Evolutionary conservation across 2,329 filamentous ascomycete genomes (phyloP), one percentile per base, ranked within the genome.

Genomic region (Laburnicola sp.): DNA sequence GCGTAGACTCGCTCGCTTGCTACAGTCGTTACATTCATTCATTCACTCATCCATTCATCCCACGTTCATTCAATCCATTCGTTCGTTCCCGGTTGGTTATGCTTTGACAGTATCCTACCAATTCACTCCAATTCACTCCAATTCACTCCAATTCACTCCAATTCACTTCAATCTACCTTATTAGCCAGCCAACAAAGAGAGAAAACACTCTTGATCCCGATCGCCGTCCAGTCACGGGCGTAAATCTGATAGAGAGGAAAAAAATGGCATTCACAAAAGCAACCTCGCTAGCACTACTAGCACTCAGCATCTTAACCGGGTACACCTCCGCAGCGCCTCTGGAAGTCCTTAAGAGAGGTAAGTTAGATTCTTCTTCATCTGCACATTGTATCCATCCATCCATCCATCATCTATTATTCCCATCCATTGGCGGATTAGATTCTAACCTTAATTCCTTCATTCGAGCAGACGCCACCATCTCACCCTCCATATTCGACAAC

Each of bases 401-500:
- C 11, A 38, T 7, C 30, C 30, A 11, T 7, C 11, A 32, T 32
- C 6, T 32, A 6, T 22, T 26, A 34, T 22, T 10, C 23, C n/a
- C 45, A 51, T 10, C 50, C 26, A 28, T 10, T 11, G 28, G 34
- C 11, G 28, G 10, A 30, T 32, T 21, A 16, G 44, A 25, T n/a
- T n/a, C n/a, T n/a, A n/a, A 36, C 44, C 25, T 25, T 26, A 8
- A 5, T 21, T 22, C 21, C 9, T 16, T 8, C 21, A 21, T 38
- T 8, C 21, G 8, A 6, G 35, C 25, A 48, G 32, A 36, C 8
- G 10, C 28, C 2, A 41, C 36, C 39, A 71, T 81, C 28, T 74
- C 75, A 0, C 43, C 69, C n/a, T 63, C 63, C 21, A 54, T 76
- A 7, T 64, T 80, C 32, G 60, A 68, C 11, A 65, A 76, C 36